A percentile compares a stretch with the other conserved stretches of the same genome.
phyloP scores from a whole-genome alignment of 306 rosid genomes.

The Cucumis hystrix region DNA sequence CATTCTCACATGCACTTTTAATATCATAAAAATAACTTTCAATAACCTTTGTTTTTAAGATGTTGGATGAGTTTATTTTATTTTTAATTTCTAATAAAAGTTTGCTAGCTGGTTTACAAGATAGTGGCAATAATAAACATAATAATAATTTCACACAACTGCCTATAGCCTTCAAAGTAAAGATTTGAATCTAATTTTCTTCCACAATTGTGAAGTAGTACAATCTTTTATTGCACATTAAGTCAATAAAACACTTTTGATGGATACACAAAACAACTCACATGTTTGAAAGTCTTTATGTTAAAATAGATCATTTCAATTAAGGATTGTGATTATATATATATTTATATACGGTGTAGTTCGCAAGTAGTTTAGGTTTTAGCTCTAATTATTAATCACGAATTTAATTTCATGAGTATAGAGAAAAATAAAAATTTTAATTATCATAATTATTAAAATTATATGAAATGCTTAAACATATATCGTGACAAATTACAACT shows the following conservation, averaged over 20 bases:
- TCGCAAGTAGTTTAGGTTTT: too few relatives aligned
- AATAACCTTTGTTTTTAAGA: background rate
- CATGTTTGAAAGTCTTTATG: background rate
- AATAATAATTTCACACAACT: background rate
- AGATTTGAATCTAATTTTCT: background rate
- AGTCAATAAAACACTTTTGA: background rate
- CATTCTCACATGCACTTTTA: constrained; percentile 1
- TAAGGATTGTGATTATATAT: background rate
- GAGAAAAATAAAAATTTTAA: too few relatives aligned
- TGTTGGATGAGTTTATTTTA: background rate
- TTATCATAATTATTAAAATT: too few relatives aligned
- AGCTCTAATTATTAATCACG: too few relatives aligned
- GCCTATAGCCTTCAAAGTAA: background rate
- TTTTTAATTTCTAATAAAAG: background rate
- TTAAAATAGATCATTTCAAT: too few relatives aligned
- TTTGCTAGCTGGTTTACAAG: constrained; percentile 1
- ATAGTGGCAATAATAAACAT: background rate
- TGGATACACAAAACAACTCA: background rate
- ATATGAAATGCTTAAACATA: too few relatives aligned
- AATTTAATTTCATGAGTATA: too few relatives aligned
- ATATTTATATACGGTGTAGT: too few relatives aligned
- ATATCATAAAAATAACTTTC: background rate
- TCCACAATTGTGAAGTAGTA: background rate
- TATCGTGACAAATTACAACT: background rate
- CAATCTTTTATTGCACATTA: background rate